A percentile compares a stretch with the other conserved stretches of the same genome.
Conservation (phyloP, 23 red algal genomes). For the Gracilaria domingensis region DNA sequence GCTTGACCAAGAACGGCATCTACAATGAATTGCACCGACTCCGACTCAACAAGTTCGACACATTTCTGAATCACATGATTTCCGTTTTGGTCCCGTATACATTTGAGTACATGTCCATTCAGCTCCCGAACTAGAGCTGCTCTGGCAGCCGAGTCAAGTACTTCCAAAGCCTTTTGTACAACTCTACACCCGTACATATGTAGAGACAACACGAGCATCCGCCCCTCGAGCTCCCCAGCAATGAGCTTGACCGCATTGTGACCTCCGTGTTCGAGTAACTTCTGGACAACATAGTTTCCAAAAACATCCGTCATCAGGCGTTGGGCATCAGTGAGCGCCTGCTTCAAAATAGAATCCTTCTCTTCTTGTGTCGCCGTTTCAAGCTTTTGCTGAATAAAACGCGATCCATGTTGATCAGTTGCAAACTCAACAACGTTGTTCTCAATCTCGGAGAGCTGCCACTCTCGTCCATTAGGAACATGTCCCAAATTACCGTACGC, state of each 20-base stretch:
- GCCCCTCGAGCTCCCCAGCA: slow-evolving; percentile 79
- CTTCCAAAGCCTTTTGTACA: slow-evolving; percentile 99
- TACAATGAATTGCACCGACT: slow-evolving; percentile 94
- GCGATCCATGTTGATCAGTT: slow-evolving; percentile 98
- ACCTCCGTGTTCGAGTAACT: slow-evolving; percentile 90
- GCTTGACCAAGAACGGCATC: slow-evolving; percentile 90
- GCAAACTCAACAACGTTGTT: slow-evolving; percentile 97
- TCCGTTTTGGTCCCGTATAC: slow-evolving; percentile 99
- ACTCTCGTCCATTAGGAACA: slow-evolving; percentile 67
- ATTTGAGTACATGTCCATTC: slow-evolving; percentile 97
- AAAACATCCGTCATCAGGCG: slow-evolving; percentile 98
- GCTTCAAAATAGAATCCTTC: slow-evolving; percentile 71
- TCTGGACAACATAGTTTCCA: slow-evolving; percentile 99
- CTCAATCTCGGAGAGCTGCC: slow-evolving; percentile 86
- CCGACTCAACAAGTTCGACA: slow-evolving; percentile 87
- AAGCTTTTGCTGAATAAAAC: slow-evolving; percentile 98
- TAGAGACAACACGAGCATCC: slow-evolving; percentile 92
- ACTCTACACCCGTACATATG: slow-evolving; percentile 99
- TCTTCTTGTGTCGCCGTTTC: slow-evolving; percentile 79
- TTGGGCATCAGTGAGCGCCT: slow-evolving; percentile 80
- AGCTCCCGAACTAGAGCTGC: slow-evolving; percentile 84
- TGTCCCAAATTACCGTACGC: slow-evolving; percentile 43
- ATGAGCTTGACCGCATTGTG: slow-evolving; percentile 73
- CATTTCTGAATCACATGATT: slow-evolving; percentile 99
- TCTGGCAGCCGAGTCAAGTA: slow-evolving; percentile 66